Evolutionary conservation across 179 eudicot species (phyloP), one percentile per base, ranked within the genome.

Genomic region (Beta corolliflora): DNA sequence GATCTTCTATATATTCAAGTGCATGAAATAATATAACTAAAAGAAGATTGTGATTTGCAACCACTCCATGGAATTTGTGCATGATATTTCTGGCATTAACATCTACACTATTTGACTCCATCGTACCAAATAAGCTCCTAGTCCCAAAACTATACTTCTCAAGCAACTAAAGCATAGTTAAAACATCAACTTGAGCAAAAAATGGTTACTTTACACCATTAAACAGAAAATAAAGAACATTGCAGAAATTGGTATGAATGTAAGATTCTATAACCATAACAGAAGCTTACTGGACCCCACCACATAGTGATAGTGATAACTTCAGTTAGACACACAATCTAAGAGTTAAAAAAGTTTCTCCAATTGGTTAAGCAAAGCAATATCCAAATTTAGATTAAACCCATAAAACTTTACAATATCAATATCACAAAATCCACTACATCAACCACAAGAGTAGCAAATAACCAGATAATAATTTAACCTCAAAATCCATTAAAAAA

Each of bases 231-330:
- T 7, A 16, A 59, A 76, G 36, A 52, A 64, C 23, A 54, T 54
- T 74, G 44, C 68, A 79, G 29, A 66, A 55, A 9, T 45, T 50
- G 48, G 3, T n/a, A 65, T 9, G 10, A 41, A n/a, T 59, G 12
- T 56, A 6, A 36, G 63, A 61, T 48, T 73, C 15, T 41, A 18
- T 31, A 15, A 71, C 83, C 71, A 76, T 48, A 4, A 19, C 76
- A 81, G 0, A 69, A 69, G 12, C 76, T 69, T 59, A 46, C 46
- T 76, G 36, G 80, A 71, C 12, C 76, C 60, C 76, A 81, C 76
- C 63, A 29, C 48, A 72, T 5, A 58, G 50, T 45, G 8, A n/a
- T 13, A 21, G 19, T 50, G 7, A 59, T n/a, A 3, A 71, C 29
- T 73, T 13, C 77, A 50, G 4, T 46, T 52, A 36, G 11, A 73